Base-by-base conservation (phyloP, 2,329 filamentous ascomycete genomes). In the Xylaria sp. region DNA sequence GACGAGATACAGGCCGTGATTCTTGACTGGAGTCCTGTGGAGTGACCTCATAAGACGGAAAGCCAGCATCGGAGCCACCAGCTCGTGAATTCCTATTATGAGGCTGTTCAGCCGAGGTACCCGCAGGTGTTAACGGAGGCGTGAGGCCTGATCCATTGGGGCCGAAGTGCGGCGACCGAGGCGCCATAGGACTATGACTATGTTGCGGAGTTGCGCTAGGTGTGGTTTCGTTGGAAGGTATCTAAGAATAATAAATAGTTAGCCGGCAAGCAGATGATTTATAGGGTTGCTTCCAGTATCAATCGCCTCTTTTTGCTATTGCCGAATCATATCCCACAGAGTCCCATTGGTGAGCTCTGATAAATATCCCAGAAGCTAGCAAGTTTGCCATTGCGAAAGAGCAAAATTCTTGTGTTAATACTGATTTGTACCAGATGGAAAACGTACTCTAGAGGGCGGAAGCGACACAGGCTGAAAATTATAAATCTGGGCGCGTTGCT, bases 401-500 rank as follows among this genome's bases (percentile, higher is more conserved):
- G 48, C 15, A 65, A 69, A 66, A 39, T 31, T 28, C 15, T 18
- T 23, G n/a, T 28, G 8, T 13, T 48, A 34, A 59, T 13, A 8
- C 63, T 37, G n/a, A 34, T 59, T 66, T 65, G 60, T 66, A 59
- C 51, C 65, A 78, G 46, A 82, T 18, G 80, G 76, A 69, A 67
- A 28, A 87, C 91, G 82, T 89, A 95, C 93, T 82, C 93, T 88
- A 55, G 93, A 95, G 39, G 89, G 87, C 46, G 96, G 95, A 62
- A 98, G 85, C 44, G 96, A 98, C 72, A 97, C 90, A 41, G 95
- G 91, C 79, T 98, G 94, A 77, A 94, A 98, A 52, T 92, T 90
- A 81, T 94, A 97, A 78, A 94, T 93, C 78, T 92, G 92, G 85
- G 97, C 89, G 72, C 94, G 89, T 66, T 90, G 88, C 75, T 94